Evolutionary conservation across 2,329 filamentous ascomycete genomes (phyloP), one percentile per base, ranked within the genome.

Genomic region (Plectosphaerella sp.): DNA sequence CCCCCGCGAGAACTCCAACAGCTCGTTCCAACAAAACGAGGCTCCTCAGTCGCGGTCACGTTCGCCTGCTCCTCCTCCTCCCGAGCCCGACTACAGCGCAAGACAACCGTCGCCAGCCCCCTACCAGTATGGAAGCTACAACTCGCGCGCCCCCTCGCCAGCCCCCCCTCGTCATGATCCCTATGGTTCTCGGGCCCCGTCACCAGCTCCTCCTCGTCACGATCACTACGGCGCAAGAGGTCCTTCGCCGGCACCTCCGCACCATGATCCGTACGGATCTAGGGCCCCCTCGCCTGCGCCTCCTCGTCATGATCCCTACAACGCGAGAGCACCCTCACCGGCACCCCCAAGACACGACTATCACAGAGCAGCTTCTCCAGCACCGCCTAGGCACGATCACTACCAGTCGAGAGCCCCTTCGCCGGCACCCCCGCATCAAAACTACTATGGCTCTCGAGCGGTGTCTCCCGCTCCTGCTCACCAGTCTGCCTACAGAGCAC

Each of bases 1-100:
- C 36, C 64, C 71, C 18, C 65, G 69, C 52, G 73, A 77, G 51
- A 67, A 74, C 51, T 79, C 74, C 11, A 59, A 62, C 15, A 70
- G 63, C 35, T 76, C 74, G 7, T 66, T 68, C 45, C 59, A 58
- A 39, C 54, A 47, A 12, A 56, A 33, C 14, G 54, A 43, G 5
- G 16, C 41, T 9, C 10, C 41, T 18, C 41, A 43, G n/a, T 2
- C 39, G 9, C 53, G 55, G 18, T 53, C 54, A 11, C 49, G 45
- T 8, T 57, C 57, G 11, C 57, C 57, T 4, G 55, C 51, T 11
- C 66, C 42, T 3, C 48, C 47, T 6, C 22, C 28, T 3, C 48
- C 14, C 2, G 22, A 49, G 5, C 16, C 24, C 22, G 16, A 39
- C 52, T 66, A 71, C 51, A 52, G 55, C 18, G 67, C 71, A 28